Evolutionary conservation across 139 green algal genomes (phyloP), one percentile per base, ranked within the genome.

Genomic region (Spirogloea muscicola): DNA sequence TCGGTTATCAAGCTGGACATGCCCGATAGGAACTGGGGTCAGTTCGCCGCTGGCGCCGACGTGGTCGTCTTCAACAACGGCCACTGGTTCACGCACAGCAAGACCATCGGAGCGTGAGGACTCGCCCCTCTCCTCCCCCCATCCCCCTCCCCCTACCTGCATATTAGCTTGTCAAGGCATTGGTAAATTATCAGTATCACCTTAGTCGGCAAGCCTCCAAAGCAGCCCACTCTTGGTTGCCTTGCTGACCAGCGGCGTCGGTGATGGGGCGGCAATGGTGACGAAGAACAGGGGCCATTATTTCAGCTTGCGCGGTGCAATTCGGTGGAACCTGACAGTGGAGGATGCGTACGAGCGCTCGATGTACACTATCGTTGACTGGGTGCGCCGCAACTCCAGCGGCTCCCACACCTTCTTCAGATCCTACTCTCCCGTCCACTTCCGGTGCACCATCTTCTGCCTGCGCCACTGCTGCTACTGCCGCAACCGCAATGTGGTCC

Each of bases 11-110:
- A 64, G 55, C 29, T 64, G 29, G 55, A 64, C 55, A 21, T 21
- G 9, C 55, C 31, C 13, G 55, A 64, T 16, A 9, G 33, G 10
- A 9, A 36, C 10, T 64, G 55, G 55, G 33, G 29, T 13, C 55
- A 16, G 13, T 10, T 21, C 27, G 55, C 31, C 9, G 31, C 16
- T 10, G 55, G 31, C 31, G 55, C 55, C 29, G 55, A 64, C 55
- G 55, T 64, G 10, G 13, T 64, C 13, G 55, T 64, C 13, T 38
- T 64, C 55, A 64, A 38, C 31, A 44, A 44, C 29, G 55, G 55
- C 29, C 55, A 64, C 31, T 64, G 55, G 55, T 38, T 9, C 13
- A 27, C 27, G 13, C 9, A 10, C 10, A 16, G 31, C 55, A 64
- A 64, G 31, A 64, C 55, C 29, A 51, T 13, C 13, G 43, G 13